Percentiles rank a stretch among this genome's conserved stretches.
Conservation (phyloP, 805 yeast genomes). For the Groenewaldozyma tartarivorans region DNA sequence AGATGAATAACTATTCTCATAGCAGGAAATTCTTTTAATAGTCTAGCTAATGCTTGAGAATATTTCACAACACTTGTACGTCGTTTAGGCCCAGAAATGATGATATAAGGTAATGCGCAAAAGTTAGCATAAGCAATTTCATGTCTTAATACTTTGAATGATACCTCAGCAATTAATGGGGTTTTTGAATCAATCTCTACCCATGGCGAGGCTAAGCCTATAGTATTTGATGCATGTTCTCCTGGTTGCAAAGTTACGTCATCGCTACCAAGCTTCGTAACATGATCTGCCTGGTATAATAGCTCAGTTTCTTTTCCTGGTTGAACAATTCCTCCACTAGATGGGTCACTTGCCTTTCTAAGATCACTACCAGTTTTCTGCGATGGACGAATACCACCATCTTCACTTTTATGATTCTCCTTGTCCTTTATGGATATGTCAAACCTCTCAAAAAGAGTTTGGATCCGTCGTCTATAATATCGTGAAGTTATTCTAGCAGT, state of each 20-base stretch:
- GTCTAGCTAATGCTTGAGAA: conserved; percentile 35
- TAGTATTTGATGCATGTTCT: conserved; percentile 31
- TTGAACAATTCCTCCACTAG: neutral
- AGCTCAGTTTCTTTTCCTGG: neutral
- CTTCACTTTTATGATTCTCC: neutral
- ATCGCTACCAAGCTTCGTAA: conserved; percentile 6
- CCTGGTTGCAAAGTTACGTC: conserved; percentile 39
- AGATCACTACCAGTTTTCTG: neutral
- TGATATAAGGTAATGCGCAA: conserved; percentile 45
- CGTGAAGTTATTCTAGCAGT: conserved; percentile 47
- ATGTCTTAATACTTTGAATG: conserved; percentile 46
- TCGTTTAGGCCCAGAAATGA: conserved; percentile 58
- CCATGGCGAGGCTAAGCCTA: conserved; percentile 61
- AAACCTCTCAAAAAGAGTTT: conserved; percentile 13
- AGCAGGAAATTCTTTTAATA: conserved; percentile 22
- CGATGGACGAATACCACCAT: too few species aligned
- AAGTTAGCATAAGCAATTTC: conserved; percentile 51
- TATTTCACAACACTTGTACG: conserved; percentile 41
- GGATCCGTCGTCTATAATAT: conserved; percentile 23
- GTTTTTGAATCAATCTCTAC: conserved; percentile 54
- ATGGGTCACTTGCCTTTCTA: neutral
- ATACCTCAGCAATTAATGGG: conserved; percentile 39
- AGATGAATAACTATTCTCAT: conserved; percentile 22
- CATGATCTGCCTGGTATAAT: conserved; percentile 11
- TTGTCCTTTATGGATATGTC: neutral